phyloP scores from a whole-genome alignment of 2,329 filamentous ascomycete species.

The Fusarium abutilonis region DNA sequence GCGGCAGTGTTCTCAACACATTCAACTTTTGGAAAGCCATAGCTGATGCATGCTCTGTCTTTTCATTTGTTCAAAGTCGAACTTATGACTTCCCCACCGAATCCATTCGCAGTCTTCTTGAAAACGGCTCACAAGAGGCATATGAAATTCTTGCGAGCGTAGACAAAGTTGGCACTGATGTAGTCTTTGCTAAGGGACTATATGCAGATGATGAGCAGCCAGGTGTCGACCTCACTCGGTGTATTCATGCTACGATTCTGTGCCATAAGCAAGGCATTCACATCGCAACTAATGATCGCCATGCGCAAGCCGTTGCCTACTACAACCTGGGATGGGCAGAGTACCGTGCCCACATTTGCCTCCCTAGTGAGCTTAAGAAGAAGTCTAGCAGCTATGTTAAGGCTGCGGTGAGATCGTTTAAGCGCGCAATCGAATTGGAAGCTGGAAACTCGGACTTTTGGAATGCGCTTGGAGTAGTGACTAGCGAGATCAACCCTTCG shows the following conservation, averaged over 20 bases:
- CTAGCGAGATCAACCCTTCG: slow-evolving; percentile 83
- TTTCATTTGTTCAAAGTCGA: slow-evolving; percentile 79
- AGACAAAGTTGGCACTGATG: slow-evolving; percentile 67
- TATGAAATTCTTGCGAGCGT: slow-evolving; percentile 73
- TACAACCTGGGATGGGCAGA: slow-evolving; percentile 98
- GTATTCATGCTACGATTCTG: slow-evolving; percentile 77
- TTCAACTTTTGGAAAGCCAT: slow-evolving; percentile 97
- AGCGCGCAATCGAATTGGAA: slow-evolving; percentile 93
- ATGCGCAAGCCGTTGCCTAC: slow-evolving; percentile 94
- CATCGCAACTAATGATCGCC: slow-evolving; percentile 75
- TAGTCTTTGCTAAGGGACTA: slow-evolving; percentile 57
- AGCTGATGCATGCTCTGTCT: slow-evolving; percentile 87
- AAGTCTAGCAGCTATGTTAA: slow-evolving; percentile 76
- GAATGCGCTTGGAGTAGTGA: slow-evolving; percentile 94
- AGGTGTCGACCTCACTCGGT: slow-evolving; percentile 64
- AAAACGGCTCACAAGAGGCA: slow-evolving; percentile 60
- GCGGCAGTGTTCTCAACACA: slow-evolving; percentile 69
- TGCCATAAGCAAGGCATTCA: slow-evolving; percentile 88
- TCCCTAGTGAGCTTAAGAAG: slow-evolving; percentile 63
- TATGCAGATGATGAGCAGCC: slow-evolving; percentile 59
- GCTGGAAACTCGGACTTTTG: slow-evolving; percentile 95
- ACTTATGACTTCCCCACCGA: slow-evolving; percentile 69
- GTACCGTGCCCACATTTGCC: slow-evolving; percentile 77
- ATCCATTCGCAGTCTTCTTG: slow-evolving; percentile 67
- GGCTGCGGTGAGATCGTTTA: slow-evolving; percentile 89